Conservation (phyloP, 2,329 filamentous ascomycete genomes). For the Apiospora phragmitis region DNA sequence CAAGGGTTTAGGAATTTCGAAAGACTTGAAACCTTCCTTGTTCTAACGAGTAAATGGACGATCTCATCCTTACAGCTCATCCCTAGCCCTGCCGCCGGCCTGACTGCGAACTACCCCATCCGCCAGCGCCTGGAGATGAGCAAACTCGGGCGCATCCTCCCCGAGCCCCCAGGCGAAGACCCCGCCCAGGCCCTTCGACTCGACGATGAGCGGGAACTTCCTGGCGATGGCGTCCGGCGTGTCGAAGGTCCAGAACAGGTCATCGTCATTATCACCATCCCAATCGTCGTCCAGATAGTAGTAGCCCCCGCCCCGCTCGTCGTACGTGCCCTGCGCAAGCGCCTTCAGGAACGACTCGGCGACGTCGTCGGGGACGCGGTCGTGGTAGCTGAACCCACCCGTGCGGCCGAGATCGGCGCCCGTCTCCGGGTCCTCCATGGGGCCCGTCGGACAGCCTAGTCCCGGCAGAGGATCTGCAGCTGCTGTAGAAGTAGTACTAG, state of each 20-base stretch:
- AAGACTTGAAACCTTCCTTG: too few relatives aligned
- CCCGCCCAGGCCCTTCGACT: slow-evolving; percentile 28
- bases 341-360: slow-evolving; percentile 28
- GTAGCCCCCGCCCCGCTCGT: slow-evolving; percentile 30
- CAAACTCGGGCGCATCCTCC: slow-evolving; percentile 31
- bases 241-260: slow-evolving; percentile 36
- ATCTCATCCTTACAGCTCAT: not conserved
- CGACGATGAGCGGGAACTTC: slow-evolving; percentile 31
- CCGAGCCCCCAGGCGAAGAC: slow-evolving; percentile 36
- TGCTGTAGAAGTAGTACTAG: too few relatives aligned
- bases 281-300: slow-evolving; percentile 27
- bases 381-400: slow-evolving; percentile 32
- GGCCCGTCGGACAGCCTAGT: slow-evolving; percentile 56
- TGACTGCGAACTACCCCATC: slow-evolving; percentile 15
- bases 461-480: not conserved
- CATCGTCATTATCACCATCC: slow-evolving; percentile 20
- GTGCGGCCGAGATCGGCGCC: slow-evolving; percentile 57
- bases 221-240: slow-evolving; percentile 26
- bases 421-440: slow-evolving; percentile 58
- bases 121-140: slow-evolving; percentile 27
- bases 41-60: too few relatives aligned
- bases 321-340: slow-evolving; percentile 25
- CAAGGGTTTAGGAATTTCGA: not conserved
- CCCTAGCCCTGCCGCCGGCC: not conserved
- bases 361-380: slow-evolving; percentile 27